These are phyloP conservation scores for Litchi chinensis DNA, from an alignment of 345 rosid genomes.

Conservation along the genomic window DNA sequence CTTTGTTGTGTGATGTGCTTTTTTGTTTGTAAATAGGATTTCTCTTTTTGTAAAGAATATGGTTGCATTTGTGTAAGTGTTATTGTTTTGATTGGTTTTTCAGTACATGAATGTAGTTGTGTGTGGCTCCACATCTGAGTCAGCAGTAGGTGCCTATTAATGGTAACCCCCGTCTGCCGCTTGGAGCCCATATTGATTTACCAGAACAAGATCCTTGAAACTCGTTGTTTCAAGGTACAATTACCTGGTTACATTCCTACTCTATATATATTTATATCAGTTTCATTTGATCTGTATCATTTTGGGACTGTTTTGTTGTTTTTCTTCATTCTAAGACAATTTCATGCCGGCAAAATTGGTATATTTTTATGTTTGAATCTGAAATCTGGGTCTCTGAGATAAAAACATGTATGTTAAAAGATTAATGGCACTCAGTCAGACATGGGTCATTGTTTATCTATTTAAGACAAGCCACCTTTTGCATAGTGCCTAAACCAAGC, in stretches of 20 bases:
- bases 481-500: slow-evolving; percentile 13
- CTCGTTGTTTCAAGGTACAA: slow-evolving; percentile 24
- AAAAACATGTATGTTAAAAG: not conserved
- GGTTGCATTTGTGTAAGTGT: too few species aligned
- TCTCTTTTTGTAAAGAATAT: too few species aligned
- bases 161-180: slow-evolving; percentile 48
- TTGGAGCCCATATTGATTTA: slow-evolving; percentile 36
- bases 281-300: not conserved
- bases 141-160: slow-evolving; percentile 38
- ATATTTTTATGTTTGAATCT: not conserved
- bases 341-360: too few species aligned
- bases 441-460: slow-evolving; percentile 33
- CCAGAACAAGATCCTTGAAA: slow-evolving; percentile 33
- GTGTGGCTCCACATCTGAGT: slow-evolving; percentile 42
- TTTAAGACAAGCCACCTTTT: slow-evolving; percentile 31
- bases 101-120: not conserved
- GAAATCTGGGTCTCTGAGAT: not conserved
- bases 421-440: slow-evolving; percentile 28
- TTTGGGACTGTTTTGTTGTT: not conserved
- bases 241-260: not conserved
- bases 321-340: not conserved
- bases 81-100: too few species aligned
- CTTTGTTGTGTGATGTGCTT: not conserved
- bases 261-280: too few species aligned
- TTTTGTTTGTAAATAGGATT: not conserved